These are phyloP conservation scores for Cutaneotrichosporon spelunceum DNA, from an alignment of 1,284 basidiomycete genomes.

Conservation along the genomic window DNA sequence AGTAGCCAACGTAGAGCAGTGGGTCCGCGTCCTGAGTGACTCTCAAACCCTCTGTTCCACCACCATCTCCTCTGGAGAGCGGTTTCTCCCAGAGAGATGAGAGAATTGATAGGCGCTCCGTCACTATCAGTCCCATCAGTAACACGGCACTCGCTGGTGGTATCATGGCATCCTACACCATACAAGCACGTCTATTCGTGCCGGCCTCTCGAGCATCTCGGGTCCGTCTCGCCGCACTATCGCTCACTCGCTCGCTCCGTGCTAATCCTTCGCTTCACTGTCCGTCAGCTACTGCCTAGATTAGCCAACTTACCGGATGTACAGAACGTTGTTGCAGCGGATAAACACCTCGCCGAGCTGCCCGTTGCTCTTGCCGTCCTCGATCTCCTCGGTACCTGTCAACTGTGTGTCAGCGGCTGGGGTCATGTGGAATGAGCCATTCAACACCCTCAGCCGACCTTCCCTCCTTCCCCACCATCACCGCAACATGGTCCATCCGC, in stretches of 20 bases:
- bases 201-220: background rate
- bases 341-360: constrained; percentile 98
- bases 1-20: too few relatives aligned
- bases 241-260: background rate
- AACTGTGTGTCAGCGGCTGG: constrained; percentile 58
- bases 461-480: too few relatives aligned
- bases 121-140: background rate
- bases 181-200: background rate
- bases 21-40: too few relatives aligned
- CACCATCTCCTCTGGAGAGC: background rate
- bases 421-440: background rate
- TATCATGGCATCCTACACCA: constrained; percentile 18
- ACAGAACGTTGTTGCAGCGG: constrained; percentile 91
- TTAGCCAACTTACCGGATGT: constrained; percentile 59
- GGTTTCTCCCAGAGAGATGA: background rate
- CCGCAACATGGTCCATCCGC: too few relatives aligned
- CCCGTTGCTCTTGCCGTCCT: constrained; percentile 93
- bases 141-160: constrained; percentile 1
- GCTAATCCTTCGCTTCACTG: constrained; percentile 44
- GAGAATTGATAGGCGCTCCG: background rate
- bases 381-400: constrained; percentile 97
- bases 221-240: background rate
- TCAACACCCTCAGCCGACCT: background rate
- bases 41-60: too few relatives aligned
- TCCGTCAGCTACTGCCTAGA: constrained; percentile 8